Evolutionary conservation across 2,329 filamentous ascomycete genomes (phyloP).

Genomic region (Aspergillus sp.): DNA sequence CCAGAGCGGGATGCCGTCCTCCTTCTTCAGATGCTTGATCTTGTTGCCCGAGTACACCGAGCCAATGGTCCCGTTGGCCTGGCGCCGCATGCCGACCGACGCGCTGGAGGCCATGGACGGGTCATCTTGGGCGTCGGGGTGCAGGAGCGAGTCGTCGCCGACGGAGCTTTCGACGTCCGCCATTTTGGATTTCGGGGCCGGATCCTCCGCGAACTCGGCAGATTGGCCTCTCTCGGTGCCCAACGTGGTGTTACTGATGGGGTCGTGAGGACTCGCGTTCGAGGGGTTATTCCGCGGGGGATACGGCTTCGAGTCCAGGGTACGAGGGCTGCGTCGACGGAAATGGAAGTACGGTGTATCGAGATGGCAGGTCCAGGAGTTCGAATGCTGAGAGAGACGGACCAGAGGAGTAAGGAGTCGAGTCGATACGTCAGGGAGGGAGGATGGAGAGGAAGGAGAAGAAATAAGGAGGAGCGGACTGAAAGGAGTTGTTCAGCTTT

Average conservation of each 20-base stretch:
- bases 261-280: not conserved
- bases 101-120: conserved; percentile 27
- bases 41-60: conserved; percentile 61
- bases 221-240: too few relatives aligned
- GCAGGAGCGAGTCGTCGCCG: conserved; percentile 28
- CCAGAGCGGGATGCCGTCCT: conserved; percentile 58
- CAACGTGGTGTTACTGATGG: conserved; percentile 1
- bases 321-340: conserved; percentile 1
- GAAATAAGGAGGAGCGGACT: conserved; percentile 2
- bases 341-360: conserved; percentile 8
- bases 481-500: too few relatives aligned
- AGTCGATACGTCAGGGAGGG: conserved; percentile 1
- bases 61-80: conserved; percentile 56
- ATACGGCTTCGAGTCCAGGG: conserved; percentile 1
- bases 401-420: not conserved
- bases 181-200: conserved; percentile 14
- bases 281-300: not conserved
- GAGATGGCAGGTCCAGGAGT: conserved; percentile 6
- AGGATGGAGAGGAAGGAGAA: conserved; percentile 3
- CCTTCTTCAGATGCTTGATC: conserved; percentile 58
- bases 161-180: conserved; percentile 24
- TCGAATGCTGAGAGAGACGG: conserved; percentile 1
- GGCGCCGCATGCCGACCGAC: conserved; percentile 46
- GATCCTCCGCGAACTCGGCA: too few relatives aligned
- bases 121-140: conserved; percentile 29